Base-by-base conservation (phyloP, 345 rosid genomes). In the Nephelium lappaceum region DNA sequence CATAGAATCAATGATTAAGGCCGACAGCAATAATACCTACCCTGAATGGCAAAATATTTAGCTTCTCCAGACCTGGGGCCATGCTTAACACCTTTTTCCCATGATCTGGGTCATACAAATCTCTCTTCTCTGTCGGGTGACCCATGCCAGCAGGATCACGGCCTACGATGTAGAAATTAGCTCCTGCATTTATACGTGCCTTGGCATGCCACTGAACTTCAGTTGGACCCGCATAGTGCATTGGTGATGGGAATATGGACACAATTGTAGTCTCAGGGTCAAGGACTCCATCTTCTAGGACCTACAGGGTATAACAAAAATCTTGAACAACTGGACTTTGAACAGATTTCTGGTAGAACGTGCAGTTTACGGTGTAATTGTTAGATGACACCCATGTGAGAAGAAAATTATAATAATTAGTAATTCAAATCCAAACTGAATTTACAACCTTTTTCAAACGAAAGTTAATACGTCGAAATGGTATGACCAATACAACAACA, bases 191-290 rank as follows among this genome's bases (percentile, higher is more conserved):
- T 78, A 94, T 86, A 78, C 98, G 87, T 72, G 93, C 98, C 87
- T 96, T 96, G 77, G 99, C 99, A 76, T 96, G 99, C 99, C 99
- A 94, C 49, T 96, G 98, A 51, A 94, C 99, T 90, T 96, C 99
- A 0, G 99, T 96, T 75, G 99, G 99, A 83, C 99, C 98, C 14
- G 98, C 98, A 82, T 96, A 94, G 81, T 91, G 98, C 99, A 96
- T 93, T 1, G 98, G 99, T 41, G 99, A 96, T 5, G 98, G 98
- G 79, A 96, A 96, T 76, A 94, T 94, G n/a, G 98, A 82, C 49
- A 96, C 98, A 16, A 96, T 89, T 7, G 99, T 96, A 69, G 97
- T 96, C 78, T 89, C 83, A 5, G 95, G 98, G 71, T 96, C 95
- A 84, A 93, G 99, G 77, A 94, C 86, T 73, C 97, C 95, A 73